These are phyloP conservation scores for Venturia carpophila DNA, from an alignment of 2,329 filamentous ascomycete genomes.

Conservation along the genomic window DNA sequence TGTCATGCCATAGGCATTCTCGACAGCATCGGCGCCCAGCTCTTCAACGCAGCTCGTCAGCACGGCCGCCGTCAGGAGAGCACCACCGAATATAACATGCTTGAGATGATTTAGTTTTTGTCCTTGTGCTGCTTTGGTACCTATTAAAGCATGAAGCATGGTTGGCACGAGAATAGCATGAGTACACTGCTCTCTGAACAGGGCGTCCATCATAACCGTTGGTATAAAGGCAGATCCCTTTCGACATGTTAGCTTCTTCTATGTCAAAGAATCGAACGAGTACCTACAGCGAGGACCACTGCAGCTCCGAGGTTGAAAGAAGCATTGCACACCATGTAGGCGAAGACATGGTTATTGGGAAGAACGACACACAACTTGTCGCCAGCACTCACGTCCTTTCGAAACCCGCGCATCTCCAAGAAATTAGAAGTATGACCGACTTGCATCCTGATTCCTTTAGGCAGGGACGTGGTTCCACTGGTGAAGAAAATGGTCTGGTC, in stretches of 20 bases:
- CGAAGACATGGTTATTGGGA: constrained; percentile 22
- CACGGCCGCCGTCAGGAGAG: constrained; percentile 33
- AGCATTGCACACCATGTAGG: constrained; percentile 17
- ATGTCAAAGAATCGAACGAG: neutral
- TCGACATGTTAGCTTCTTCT: constrained; percentile 25
- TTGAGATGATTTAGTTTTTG: constrained; percentile 27
- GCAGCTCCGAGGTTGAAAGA: constrained; percentile 19
- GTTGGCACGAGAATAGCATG: constrained; percentile 30
- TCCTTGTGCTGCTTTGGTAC: constrained; percentile 26
- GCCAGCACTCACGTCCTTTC: constrained; percentile 22
- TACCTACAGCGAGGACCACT: constrained; percentile 18
- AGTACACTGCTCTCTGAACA: constrained; percentile 28
- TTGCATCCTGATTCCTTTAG: constrained; percentile 21
- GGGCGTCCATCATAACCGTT: constrained; percentile 28
- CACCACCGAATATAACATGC: constrained; percentile 28
- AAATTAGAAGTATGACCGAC: neutral
- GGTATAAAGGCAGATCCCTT: constrained; percentile 27
- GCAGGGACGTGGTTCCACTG: constrained; percentile 28
- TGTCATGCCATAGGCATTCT: constrained; percentile 42
- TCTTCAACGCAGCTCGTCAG: constrained; percentile 29
- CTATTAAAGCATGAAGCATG: constrained; percentile 28
- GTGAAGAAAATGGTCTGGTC: constrained; percentile 2
- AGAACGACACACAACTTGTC: constrained; percentile 27
- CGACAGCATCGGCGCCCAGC: constrained; percentile 29
- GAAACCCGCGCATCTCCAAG: neutral